These are phyloP conservation scores for Apocynum venetum DNA, from an alignment of 257 asterid genomes.

Conservation along the genomic window DNA sequence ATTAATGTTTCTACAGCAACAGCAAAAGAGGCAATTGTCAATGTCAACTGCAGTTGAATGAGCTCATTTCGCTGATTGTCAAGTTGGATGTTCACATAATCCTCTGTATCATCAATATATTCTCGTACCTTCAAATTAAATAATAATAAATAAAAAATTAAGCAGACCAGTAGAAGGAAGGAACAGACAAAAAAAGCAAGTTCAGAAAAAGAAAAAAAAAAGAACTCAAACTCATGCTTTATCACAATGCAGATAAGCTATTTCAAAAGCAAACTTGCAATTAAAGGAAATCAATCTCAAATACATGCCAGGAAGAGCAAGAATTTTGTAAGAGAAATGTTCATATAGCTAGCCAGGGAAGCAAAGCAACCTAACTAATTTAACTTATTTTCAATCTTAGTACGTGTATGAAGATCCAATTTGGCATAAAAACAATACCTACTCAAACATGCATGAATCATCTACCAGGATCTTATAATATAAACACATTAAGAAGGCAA, in stretches of 20 bases:
- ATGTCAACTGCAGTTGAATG: conserved; percentile 76
- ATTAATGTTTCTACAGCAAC: conserved; percentile 51
- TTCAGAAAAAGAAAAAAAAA: background rate
- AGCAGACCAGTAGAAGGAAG: background rate
- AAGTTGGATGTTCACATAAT: conserved; percentile 85
- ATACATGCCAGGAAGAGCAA: background rate
- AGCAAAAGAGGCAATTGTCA: conserved; percentile 81
- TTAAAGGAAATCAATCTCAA: background rate
- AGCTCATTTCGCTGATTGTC: conserved; percentile 90
- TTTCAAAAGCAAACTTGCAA: background rate
- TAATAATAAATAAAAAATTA: background rate
- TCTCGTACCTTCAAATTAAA: conserved; percentile 65
- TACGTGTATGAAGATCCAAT: background rate
- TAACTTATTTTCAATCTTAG: background rate
- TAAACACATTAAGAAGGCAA: too few species aligned
- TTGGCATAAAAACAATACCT: background rate
- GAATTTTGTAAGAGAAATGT: background rate
- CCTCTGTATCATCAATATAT: conserved; percentile 90
- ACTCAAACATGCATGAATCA: background rate
- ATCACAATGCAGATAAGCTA: background rate
- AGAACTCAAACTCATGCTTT: background rate
- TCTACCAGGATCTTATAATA: background rate
- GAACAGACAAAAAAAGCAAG: background rate
- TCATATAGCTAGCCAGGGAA: background rate
- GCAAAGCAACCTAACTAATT: background rate